These are phyloP conservation scores for Earliella scabrosa DNA, from an alignment of 1,284 basidiomycete genomes.

Conservation along the genomic window DNA sequence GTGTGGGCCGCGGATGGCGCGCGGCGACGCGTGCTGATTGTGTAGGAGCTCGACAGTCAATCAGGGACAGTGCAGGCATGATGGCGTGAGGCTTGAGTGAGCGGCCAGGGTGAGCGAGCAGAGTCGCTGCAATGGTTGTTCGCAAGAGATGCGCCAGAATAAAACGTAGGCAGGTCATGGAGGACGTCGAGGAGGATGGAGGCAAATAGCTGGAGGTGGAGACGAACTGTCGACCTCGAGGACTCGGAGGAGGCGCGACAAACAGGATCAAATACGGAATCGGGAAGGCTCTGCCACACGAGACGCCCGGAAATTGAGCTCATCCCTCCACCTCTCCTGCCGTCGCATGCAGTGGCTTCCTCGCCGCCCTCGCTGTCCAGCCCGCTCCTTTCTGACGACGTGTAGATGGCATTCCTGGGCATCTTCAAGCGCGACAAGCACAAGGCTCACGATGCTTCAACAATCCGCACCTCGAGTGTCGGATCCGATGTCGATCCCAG, in stretches of 20 bases:
- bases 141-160: too few relatives aligned
- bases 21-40: too few relatives aligned
- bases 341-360: constrained; percentile 7
- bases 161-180: too few relatives aligned
- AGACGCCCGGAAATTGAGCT: constrained; percentile 16
- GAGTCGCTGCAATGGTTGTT: too few relatives aligned
- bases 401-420: constrained; percentile 35
- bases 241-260: constrained; percentile 7
- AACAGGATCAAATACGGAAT: constrained; percentile 22
- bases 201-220: background rate
- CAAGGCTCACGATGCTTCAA: constrained; percentile 24
- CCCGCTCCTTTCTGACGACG: constrained; percentile 6
- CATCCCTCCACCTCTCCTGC: constrained; percentile 17
- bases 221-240: background rate
- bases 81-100: background rate
- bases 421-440: constrained; percentile 40
- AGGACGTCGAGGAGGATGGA: too few relatives aligned
- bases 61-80: background rate
- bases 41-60: background rate
- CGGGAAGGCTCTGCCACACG: constrained; percentile 8
- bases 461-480: constrained; percentile 19
- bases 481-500: constrained; percentile 28
- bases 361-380: constrained; percentile 15
- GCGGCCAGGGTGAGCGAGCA: too few relatives aligned
- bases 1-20: background rate